A percentile compares a stretch with the other conserved stretches of the same genome.
These are phyloP conservation scores for Capsicum chinense DNA, from an alignment of 257 asterid species.

Conservation along the genomic window DNA sequence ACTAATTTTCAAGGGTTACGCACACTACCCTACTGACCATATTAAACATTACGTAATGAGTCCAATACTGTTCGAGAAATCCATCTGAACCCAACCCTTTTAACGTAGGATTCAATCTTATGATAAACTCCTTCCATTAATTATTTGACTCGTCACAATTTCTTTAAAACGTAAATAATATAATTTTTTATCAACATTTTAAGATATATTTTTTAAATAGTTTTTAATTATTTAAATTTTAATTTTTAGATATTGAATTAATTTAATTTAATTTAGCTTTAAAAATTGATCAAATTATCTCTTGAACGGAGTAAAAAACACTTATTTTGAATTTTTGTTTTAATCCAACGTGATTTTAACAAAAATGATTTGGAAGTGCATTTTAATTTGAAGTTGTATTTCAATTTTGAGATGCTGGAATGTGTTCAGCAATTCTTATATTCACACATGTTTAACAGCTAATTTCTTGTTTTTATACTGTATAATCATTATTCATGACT, in stretches of 20 bases:
- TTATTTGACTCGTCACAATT: no score
- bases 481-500: not conserved
- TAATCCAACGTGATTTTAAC: not conserved
- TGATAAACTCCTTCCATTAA: no score
- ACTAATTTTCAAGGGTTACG: not conserved
- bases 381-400: not conserved
- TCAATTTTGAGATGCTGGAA: not conserved
- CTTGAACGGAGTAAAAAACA: no score
- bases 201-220: no score
- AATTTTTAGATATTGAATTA: no score
- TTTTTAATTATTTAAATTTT: no score
- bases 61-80: not conserved
- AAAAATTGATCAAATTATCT: no score
- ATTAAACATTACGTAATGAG: not conserved
- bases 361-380: not conserved
- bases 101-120: no score
- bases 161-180: no score
- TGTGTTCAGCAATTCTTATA: not conserved
- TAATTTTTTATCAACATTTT: no score
- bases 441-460: not conserved
- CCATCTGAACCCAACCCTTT: not conserved
- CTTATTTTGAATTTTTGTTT: no score
- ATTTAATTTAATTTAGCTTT: no score
- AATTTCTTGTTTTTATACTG: not conserved
- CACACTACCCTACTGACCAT: not conserved